These are phyloP conservation scores for Besnoitia besnoiti DNA, from an alignment of 169 alveolate genomes.

Conservation along the genomic window DNA sequence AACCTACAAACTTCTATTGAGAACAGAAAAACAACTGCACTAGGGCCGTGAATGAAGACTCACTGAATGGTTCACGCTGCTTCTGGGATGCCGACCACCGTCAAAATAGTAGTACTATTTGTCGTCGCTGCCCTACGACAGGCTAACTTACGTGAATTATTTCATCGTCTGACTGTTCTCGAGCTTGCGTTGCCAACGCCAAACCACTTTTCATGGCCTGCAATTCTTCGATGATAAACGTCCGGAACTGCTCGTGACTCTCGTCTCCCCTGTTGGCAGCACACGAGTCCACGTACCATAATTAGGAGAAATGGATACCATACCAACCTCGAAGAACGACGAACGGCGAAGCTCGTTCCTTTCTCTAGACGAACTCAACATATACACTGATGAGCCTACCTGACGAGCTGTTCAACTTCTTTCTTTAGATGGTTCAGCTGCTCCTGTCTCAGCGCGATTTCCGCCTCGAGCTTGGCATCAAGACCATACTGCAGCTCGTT, in stretches of 20 bases:
- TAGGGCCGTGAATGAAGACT: too few relatives aligned
- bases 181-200: slow-evolving; percentile 68
- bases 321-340: background rate
- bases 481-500: slow-evolving; percentile 59
- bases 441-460: slow-evolving; percentile 66
- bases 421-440: slow-evolving; percentile 64
- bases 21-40: background rate
- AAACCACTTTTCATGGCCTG: slow-evolving; percentile 65
- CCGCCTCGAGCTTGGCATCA: slow-evolving; percentile 70
- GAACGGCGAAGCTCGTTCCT: background rate
- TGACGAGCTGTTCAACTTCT: slow-evolving; percentile 65
- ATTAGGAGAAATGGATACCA: too few relatives aligned
- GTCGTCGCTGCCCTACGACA: too few relatives aligned
- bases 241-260: slow-evolving; percentile 67
- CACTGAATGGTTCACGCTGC: too few relatives aligned
- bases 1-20: too few relatives aligned
- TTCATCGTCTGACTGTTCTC: slow-evolving; percentile 74
- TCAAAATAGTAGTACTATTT: too few relatives aligned
- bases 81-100: too few relatives aligned
- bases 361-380: background rate
- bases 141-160: slow-evolving; percentile 62
- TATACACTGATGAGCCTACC: slow-evolving; percentile 2
- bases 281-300: too few relatives aligned
- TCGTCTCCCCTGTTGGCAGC: slow-evolving; percentile 57
- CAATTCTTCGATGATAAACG: slow-evolving; percentile 65